These are phyloP conservation scores for Discostella stelligera DNA, from an alignment of 352 stramenopile species.

Conservation along the genomic window DNA sequence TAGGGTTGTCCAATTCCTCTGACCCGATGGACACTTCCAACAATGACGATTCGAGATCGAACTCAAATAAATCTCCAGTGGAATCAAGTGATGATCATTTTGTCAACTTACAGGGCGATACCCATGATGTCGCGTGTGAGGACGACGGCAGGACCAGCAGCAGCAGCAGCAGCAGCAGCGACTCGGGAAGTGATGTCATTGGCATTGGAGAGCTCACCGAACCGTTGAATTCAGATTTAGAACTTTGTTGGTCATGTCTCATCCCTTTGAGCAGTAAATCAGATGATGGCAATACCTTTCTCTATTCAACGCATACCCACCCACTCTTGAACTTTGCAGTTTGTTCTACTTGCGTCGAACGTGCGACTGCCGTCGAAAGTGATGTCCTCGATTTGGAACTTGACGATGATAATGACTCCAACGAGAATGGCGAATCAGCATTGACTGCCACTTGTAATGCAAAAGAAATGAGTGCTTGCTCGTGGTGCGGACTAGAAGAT, in stretches of 20 bases:
- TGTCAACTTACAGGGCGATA: not conserved
- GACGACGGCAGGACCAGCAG: not conserved
- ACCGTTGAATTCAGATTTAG: conserved; percentile 17
- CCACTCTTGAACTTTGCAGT: conserved; percentile 53
- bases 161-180: not conserved
- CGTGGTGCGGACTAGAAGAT: conserved; percentile 40
- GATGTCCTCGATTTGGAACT: conserved; percentile 22
- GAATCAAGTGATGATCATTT: no score
- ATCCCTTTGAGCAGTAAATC: conserved; percentile 10
- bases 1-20: no score
- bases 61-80: no score
- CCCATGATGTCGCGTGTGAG: not conserved
- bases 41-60: no score
- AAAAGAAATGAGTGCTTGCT: conserved; percentile 23
- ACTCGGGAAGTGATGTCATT: not conserved
- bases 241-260: conserved; percentile 52
- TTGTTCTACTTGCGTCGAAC: conserved; percentile 57
- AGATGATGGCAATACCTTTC: not conserved
- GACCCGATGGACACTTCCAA: no score
- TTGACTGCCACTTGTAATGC: not conserved
- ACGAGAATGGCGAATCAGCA: not conserved
- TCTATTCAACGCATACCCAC: conserved; percentile 61
- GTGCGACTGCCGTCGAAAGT: conserved; percentile 30
- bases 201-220: conserved; percentile 6
- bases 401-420: not conserved